phyloP scores from a whole-genome alignment of 2,329 filamentous ascomycete species.

The Bisporella sp. region DNA sequence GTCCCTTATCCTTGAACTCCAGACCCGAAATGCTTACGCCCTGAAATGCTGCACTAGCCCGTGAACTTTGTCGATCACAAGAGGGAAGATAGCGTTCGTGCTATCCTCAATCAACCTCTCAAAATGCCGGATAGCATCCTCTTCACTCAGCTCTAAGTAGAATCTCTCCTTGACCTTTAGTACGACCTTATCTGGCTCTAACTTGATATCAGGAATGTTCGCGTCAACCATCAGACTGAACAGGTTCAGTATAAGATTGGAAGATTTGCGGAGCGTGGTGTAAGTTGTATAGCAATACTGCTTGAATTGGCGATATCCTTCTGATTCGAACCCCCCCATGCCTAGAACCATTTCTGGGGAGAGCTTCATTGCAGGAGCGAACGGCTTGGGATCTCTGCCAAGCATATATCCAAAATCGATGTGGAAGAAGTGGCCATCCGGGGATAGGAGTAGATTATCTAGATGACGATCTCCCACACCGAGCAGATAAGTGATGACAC shows the following conservation, averaged over 20 bases:
- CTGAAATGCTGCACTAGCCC: slow-evolving; percentile 88
- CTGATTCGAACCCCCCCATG: slow-evolving; percentile 79
- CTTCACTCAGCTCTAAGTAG: slow-evolving; percentile 83
- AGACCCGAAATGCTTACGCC: slow-evolving; percentile 38
- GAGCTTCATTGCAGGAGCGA: slow-evolving; percentile 94
- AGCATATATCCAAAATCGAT: slow-evolving; percentile 98
- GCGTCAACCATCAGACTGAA: slow-evolving; percentile 97
- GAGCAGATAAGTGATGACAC: slow-evolving; percentile 95
- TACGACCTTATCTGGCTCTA: slow-evolving; percentile 90
- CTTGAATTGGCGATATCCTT: slow-evolving; percentile 83
- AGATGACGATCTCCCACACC: slow-evolving; percentile 94
- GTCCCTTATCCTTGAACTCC: too few species aligned
- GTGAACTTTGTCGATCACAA: slow-evolving; percentile 92
- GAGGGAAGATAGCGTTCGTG: slow-evolving; percentile 80
- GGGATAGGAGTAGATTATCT: slow-evolving; percentile 87
- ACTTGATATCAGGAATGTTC: slow-evolving; percentile 89
- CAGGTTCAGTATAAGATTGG: slow-evolving; percentile 85
- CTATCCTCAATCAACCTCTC: slow-evolving; percentile 88
- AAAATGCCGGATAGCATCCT: slow-evolving; percentile 83
- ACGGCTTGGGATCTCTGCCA: slow-evolving; percentile 92
- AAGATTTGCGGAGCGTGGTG: slow-evolving; percentile 80
- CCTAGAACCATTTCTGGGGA: slow-evolving; percentile 98
- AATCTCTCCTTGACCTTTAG: slow-evolving; percentile 93
- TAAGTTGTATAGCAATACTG: slow-evolving; percentile 96
- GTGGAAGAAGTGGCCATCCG: slow-evolving; percentile 94